Base-by-base conservation (phyloP, 805 yeast species). In the Kluyveromyces aestuarii region DNA sequence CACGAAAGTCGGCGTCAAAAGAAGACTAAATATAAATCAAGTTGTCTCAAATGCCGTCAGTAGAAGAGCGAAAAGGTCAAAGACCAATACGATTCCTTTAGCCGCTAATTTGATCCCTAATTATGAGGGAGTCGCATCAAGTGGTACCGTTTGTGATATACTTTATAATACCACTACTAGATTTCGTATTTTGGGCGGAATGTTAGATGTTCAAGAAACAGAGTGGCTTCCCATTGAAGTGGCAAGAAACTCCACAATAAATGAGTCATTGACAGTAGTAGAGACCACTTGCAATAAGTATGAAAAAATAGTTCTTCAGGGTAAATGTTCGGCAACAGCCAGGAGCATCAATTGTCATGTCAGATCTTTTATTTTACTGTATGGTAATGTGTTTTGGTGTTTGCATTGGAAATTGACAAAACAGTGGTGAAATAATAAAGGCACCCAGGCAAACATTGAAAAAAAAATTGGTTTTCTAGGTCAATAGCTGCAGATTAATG, bases 371-470 rank as follows among this genome's bases (percentile, higher is more conserved):
- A 13, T 43, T 17, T 36, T 37, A 45, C 48, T 56, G 41, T 51
- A 51, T 47, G 47, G 49, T 44, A 55, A 50, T 46, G 41, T 52
- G 38, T 46, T 47, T 42, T 56, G 60, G 60, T 54, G 52, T 48
- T 46, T 56, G 40, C 47, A 50, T 38, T 56, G 60, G 60, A 52
- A 52, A 49, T 46, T 55, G 27, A 38, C 7, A 14, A 33, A 19
- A 11, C 16, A 19, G 30, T 2, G 10, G 11, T 18, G 21, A 35
- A 43, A 30, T 6, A 21, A 6, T 4, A 21, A 21, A 21, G 6
- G 6, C 6, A 21, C 25, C 25, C 6, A 4, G 3, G 25, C 25
- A 21, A 21, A 21, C 6, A 30, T 3, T 10, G 35, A 30, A 30
- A 30, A 30, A 5, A 30, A 30, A 30, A 30, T 30, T 30, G 11